Evolutionary conservation across 495 filamentous ascomycete species (phyloP), one percentile per base, ranked within the genome.

Genomic region (Talaromyces liani): DNA sequence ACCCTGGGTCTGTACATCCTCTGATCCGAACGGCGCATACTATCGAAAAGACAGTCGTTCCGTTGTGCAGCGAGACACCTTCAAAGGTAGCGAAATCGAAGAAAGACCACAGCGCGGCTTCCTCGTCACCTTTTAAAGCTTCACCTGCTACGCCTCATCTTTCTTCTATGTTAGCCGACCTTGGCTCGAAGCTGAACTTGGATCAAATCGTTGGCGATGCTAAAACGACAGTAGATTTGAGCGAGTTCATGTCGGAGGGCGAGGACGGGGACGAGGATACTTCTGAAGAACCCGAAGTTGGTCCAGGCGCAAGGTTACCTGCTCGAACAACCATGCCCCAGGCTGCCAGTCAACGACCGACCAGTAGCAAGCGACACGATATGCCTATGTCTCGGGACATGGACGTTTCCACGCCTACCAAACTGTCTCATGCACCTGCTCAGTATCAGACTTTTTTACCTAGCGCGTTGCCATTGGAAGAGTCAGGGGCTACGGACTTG

Each of bases 61-160:
- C 70, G 1, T 63, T 70, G 0, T 77, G 76, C 65, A 65, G 68
- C n/a, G 41, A 34, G 24, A 58, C 56, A 9, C 56, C 55, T 41
- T n/a, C 49, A 20, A 33, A 54, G 20, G 18, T 22, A 20, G n/a
- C 14, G 22, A 65, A 54, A 31, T 20, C 34, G 29, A 64, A 61
- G 60, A 57, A 18, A 22, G 39, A 9, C 39, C 58, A 29, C 16
- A 45, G 20, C 29, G 60, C 58, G 9, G 24, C 65, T 8, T 49
- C 64, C n/a, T 61, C 73, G 12, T 62, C 67, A 29, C 60, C 74
- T 6, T 87, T 91, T 65, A 73, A 79, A 25, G 82, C 82, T 20
- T 91, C 91, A 12, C 76, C 86, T 14, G 83, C 84, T n/a, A 87
- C 86, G 3, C 92, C 92, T 6, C 84, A 91, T 72, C 80, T 97